Base-by-base conservation (phyloP, 768 basidiomycete genomes). In the Trametes gibbosa region DNA sequence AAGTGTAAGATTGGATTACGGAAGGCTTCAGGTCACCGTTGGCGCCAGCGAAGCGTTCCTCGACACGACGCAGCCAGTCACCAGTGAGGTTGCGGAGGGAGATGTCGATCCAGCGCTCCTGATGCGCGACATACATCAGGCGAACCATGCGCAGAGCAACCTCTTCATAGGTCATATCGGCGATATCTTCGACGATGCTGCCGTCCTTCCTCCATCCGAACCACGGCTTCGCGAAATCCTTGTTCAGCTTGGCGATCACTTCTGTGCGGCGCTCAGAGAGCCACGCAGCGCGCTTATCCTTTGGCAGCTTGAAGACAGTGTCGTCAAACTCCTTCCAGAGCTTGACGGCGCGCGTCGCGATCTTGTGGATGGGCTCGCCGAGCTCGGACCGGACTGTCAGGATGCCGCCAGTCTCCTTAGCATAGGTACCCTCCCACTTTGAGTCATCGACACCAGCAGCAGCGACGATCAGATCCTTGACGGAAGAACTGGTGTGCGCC, bases 311-410 rank as follows among this genome's bases (percentile, higher is more conserved):
- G 83, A 98, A 99, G 56, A 99, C 90, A 23, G 87, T 92, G 67
- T 96, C 87, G 68, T 99, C 97, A 71, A 98, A 98, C 77, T 98
- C 95, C 74, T 95, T 94, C 97, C 97, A 99, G 41, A 99, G 81
- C 79, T 92, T 98, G 73, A 99, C 92, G 35, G 84, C 97, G 48
- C 97, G 90, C 41, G 88, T 99, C 34, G 97, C 95, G 70, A 99
- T 92, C 80, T 99, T 99, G 79, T 99, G 97, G 66, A 98, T 98
- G 12, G 97, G 97, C 74, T 99, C 97, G 40, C 95, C 95, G 49
- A 99, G 84, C 79, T 99, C 97, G 4, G 96, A 98, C 65, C 89
- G 90, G 61, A 99, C 97, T 6, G 96, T 98, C 61, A 98, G 82
- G 65, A 98, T 89, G 35, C 97, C 96, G 57, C 96, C 97, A 6